phyloP scores from a whole-genome alignment of 2,329 filamentous ascomycete genomes.

The Coniochaeta sp. region DNA sequence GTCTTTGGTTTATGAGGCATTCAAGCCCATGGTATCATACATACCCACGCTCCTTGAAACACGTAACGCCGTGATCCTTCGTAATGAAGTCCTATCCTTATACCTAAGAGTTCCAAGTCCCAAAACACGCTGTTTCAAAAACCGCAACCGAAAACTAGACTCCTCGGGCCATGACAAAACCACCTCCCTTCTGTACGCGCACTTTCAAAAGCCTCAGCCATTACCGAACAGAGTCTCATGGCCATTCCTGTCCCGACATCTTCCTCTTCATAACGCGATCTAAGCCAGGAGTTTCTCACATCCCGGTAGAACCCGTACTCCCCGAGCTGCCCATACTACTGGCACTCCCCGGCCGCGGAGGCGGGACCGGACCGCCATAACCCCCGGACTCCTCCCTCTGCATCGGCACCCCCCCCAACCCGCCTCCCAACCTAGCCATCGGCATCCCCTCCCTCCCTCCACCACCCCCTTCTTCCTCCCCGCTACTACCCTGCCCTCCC shows the following conservation, averaged over 20 bases:
- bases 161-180: background rate
- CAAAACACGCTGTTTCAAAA: background rate
- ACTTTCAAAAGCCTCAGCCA: too few relatives aligned
- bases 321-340: slow-evolving; percentile 31
- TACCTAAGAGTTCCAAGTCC: background rate
- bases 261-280: too few relatives aligned
- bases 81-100: background rate
- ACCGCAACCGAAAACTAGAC: background rate
- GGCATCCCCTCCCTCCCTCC: background rate
- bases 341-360: slow-evolving; percentile 31
- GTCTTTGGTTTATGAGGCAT: background rate
- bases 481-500: background rate
- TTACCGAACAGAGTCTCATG: too few relatives aligned
- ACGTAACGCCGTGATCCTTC: background rate
- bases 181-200: too few relatives aligned
- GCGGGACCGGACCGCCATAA: slow-evolving; percentile 22
- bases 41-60: background rate
- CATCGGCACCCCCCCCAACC: slow-evolving; percentile 33
- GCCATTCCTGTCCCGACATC: too few relatives aligned
- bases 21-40: background rate
- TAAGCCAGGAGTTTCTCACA: too few relatives aligned
- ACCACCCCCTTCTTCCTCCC: background rate
- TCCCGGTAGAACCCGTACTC: slow-evolving; percentile 26
- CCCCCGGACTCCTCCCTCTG: slow-evolving; percentile 25
- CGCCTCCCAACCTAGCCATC: slow-evolving; percentile 3